These are phyloP conservation scores for Bryopsis sp. DNA, from an alignment of 139 green algal genomes.

Conservation along the genomic window DNA sequence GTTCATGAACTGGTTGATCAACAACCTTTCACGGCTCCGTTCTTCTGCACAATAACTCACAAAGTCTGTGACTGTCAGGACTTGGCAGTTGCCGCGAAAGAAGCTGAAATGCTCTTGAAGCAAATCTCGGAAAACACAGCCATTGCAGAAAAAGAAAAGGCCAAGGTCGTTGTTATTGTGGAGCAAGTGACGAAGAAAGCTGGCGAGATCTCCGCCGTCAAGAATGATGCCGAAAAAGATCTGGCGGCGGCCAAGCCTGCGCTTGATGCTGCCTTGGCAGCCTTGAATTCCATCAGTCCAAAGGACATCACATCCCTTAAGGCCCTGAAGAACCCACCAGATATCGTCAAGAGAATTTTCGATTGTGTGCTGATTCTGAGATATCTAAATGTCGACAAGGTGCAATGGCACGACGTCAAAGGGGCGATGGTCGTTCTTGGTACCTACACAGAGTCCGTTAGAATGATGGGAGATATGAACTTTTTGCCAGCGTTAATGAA, in stretches of 20 bases:
- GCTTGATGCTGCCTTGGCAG: slow-evolving; percentile 75
- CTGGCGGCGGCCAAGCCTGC: slow-evolving; percentile 83
- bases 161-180: slow-evolving; percentile 80
- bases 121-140: slow-evolving; percentile 80
- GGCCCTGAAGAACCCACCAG: slow-evolving; percentile 87
- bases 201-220: slow-evolving; percentile 48
- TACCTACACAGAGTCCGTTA: slow-evolving; percentile 72
- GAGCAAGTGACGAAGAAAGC: slow-evolving; percentile 58
- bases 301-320: slow-evolving; percentile 86
- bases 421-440: slow-evolving; percentile 63
- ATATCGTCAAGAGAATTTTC: slow-evolving; percentile 95
- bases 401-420: slow-evolving; percentile 75
- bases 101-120: slow-evolving; percentile 79
- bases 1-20: too few species aligned
- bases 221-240: slow-evolving; percentile 82
- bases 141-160: slow-evolving; percentile 84
- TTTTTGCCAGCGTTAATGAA: slow-evolving; percentile 82
- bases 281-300: slow-evolving; percentile 81
- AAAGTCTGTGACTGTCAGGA: too few species aligned
- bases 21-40: too few species aligned
- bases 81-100: slow-evolving; percentile 65
- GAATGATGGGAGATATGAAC: slow-evolving; percentile 89
- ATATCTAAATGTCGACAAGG: slow-evolving; percentile 49
- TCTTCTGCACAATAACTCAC: too few species aligned
- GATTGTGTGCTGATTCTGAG: slow-evolving; percentile 84